Base-by-base conservation (phyloP, 768 basidiomycete species). In the Dioszegia crocea region DNA sequence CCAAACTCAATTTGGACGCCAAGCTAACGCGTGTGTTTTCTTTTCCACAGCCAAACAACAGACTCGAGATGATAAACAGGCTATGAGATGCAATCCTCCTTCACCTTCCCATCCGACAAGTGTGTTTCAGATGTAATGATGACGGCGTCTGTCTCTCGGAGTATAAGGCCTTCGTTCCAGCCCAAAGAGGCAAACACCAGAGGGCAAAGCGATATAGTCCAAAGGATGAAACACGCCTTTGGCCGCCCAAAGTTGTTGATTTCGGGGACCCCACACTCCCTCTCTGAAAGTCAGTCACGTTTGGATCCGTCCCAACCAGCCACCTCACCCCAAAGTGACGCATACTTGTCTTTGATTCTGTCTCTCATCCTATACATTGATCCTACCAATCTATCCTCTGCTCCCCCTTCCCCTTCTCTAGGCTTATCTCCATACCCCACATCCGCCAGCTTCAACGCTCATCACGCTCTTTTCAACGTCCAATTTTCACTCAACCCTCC, bases 241-340 rank as follows among this genome's bases (percentile, higher is more conserved):
- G n/a, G n/a, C n/a, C n/a, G n/a, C n/a, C n/a, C n/a, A n/a, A 36
- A 36, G 36, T 48, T 48, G 47, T 46, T 46, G 23, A 46, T 8
- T 48, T 24, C 12, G 47, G 29, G 26, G 47, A 30, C 40, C 19
- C 40, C 40, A 19, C 40, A 17, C 5, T 41, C 19, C 9, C 5
- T 5, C 5, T 5, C 16, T 9, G 6, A 17, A 14, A 41, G 12
- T 21, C 40, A 14, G 12, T 41, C 19, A 21, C 16, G 40, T 41
- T 41, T 41, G 40, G 14, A 33, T 33, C 33, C 33, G 33, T 33
- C 14, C 33, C 6, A 14, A 6, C 33, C 33, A 33, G 33, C 33
- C 33, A 33, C 14, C 33, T 33, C 14, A n/a, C n/a, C n/a, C 36
- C 8, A 36, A 8, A 9, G 36, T 36, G 9, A 9, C 36, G 36